Evolutionary conservation across 2,329 filamentous ascomycete species (phyloP).

Genomic region (Laburnicola sp.): DNA sequence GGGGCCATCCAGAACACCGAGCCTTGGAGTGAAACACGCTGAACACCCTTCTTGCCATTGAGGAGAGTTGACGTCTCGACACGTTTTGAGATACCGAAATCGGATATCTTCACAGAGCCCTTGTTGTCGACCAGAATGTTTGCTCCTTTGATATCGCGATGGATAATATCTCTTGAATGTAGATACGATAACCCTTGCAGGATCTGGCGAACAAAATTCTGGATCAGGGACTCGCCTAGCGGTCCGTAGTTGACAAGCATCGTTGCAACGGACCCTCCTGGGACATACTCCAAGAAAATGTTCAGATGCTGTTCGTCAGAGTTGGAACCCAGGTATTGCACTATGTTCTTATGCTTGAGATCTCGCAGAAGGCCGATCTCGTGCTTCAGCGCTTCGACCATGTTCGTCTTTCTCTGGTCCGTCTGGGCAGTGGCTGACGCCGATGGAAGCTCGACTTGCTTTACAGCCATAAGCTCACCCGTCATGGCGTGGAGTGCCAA

Average conservation of each 20-base stretch:
- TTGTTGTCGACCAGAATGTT: slow-evolving; percentile 99
- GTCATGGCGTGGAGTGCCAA: slow-evolving; percentile 93
- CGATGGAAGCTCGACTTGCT: slow-evolving; percentile 92
- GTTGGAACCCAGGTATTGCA: slow-evolving; percentile 95
- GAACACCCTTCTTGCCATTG: slow-evolving; percentile 40
- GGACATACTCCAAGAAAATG: slow-evolving; percentile 99
- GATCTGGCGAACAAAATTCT: slow-evolving; percentile 96
- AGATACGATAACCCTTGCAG: slow-evolving; percentile 89
- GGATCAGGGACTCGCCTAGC: slow-evolving; percentile 86
- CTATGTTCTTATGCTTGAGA: slow-evolving; percentile 93
- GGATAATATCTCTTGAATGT: slow-evolving; percentile 93
- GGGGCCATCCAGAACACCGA: slow-evolving; percentile 99
- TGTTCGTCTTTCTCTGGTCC: slow-evolving; percentile 91
- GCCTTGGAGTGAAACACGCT: slow-evolving; percentile 79
- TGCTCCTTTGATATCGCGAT: slow-evolving; percentile 97
- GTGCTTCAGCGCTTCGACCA: slow-evolving; percentile 96
- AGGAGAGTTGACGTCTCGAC: slow-evolving; percentile 89
- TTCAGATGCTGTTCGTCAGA: slow-evolving; percentile 90
- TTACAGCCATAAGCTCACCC: slow-evolving; percentile 95
- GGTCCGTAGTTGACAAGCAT: slow-evolving; percentile 99
- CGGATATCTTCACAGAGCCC: slow-evolving; percentile 97
- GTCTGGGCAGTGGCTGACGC: slow-evolving; percentile 71
- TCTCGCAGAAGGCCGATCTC: slow-evolving; percentile 94
- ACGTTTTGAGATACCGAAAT: slow-evolving; percentile 98
- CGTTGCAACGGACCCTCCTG: slow-evolving; percentile 93